Conservation (phyloP, 495 filamentous ascomycete genomes). For the Penicillium longicatenatum region DNA sequence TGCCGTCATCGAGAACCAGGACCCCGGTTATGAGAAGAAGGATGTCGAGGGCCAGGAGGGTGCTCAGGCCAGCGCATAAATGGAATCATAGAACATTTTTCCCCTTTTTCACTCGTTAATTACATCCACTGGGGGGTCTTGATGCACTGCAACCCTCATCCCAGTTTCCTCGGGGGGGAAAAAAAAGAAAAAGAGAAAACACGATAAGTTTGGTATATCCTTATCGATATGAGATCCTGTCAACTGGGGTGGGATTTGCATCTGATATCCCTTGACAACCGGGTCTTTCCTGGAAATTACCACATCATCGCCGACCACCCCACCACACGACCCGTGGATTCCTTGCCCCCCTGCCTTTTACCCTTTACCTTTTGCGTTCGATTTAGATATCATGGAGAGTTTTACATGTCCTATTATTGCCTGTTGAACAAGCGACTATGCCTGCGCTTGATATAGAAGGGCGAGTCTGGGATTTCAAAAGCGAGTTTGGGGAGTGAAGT, state of each 20-base stretch:
- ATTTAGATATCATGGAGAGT: slow-evolving; percentile 68
- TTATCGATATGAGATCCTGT: slow-evolving; percentile 8
- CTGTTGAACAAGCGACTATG: slow-evolving; percentile 62
- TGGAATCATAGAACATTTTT: slow-evolving; percentile 11
- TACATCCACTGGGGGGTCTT: slow-evolving; percentile 9
- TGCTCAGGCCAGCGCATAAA: slow-evolving; percentile 37
- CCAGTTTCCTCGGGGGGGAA: neutral
- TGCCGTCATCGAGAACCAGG: slow-evolving; percentile 29
- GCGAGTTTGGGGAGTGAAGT: slow-evolving; percentile 22
- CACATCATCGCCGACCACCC: slow-evolving; percentile 24
- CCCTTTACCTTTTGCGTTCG: slow-evolving; percentile 64
- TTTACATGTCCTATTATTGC: slow-evolving; percentile 54
- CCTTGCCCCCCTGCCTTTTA: slow-evolving; percentile 40
- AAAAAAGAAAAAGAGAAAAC: slow-evolving; percentile 3
- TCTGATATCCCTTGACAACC: slow-evolving; percentile 4
- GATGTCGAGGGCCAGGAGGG: slow-evolving; percentile 31
- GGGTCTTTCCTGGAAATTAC: slow-evolving; percentile 15
- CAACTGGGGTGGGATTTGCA: neutral
- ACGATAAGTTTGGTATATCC: neutral
- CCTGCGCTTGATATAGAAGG: slow-evolving; percentile 42
- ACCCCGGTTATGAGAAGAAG: slow-evolving; percentile 36
- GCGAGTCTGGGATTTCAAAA: slow-evolving; percentile 16
- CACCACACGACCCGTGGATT: slow-evolving; percentile 18
- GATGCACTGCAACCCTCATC: slow-evolving; percentile 8
- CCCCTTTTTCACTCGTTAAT: slow-evolving; percentile 17